Evolutionary conservation across 306 rosid species (phyloP), one percentile per base, ranked within the genome.

Genomic region (Fragaria ananassa): DNA sequence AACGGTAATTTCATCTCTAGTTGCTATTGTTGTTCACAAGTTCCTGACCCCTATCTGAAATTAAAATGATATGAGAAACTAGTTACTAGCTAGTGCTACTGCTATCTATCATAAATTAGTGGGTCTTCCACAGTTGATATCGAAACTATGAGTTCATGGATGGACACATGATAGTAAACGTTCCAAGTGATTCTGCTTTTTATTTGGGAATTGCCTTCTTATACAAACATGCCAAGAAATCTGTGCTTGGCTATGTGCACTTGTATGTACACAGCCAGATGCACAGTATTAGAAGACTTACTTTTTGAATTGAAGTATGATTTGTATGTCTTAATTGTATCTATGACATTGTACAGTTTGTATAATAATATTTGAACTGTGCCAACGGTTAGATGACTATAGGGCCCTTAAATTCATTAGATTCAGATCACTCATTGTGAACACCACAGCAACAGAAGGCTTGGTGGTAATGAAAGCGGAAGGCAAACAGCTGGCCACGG

Each of bases 381-480:
- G 50, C 21, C 74, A 44, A 29, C 25, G 2, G 42, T 19, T 56
- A 39, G 29, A 12, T 66, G 50, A 77, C 13, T 69, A 35, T 29
- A 39, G 21, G 18, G 56, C 9, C 17, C 49, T 25, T 57, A 18
- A 34, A 39, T 3, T 72, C 17, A n/a, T 58, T 25, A 44, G 14
- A 31, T 18, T 50, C 2, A 34, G 44, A 18, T 71, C 71, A 77
- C n/a, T 67, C 39, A 65, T 79, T 79, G 64, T 83, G 81, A 80
- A 76, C 56, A 21, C 85, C 88, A 13, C 88, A 84, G 45, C 88
- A 84, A 37, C 85, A 84, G 62, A 84, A 84, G n/a, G 85, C 88
- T 29, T 84, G 62, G 81, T 81, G 83, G 75, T 81, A 84, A 67
- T 84, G 88, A 66, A 74, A 84, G 68, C 85, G 88, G 79, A 84